phyloP scores from a whole-genome alignment of 352 stramenopile species.

The Pythium rhizo-oryzae region DNA sequence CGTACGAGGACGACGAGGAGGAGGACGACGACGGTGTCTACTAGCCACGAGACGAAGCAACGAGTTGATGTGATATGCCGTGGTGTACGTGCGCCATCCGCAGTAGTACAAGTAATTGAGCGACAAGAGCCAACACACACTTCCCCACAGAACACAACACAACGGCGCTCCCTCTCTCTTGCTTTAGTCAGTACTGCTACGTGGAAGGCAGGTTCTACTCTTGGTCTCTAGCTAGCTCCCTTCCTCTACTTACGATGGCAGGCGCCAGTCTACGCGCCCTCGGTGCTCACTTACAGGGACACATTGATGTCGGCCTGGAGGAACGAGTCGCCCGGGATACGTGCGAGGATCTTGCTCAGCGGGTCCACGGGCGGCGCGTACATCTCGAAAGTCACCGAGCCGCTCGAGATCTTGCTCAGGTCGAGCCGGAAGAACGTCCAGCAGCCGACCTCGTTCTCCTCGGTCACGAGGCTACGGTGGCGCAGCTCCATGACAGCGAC shows the following conservation, averaged over 20 bases:
- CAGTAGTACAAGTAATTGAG: too few species aligned
- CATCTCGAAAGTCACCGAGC: slow-evolving; percentile 88
- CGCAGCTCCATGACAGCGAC: slow-evolving; percentile 88
- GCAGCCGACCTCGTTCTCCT: slow-evolving; percentile 87
- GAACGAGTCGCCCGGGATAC: slow-evolving; percentile 87
- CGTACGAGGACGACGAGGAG: slow-evolving; percentile 30
- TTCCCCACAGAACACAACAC: too few species aligned
- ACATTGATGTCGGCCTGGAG: slow-evolving; percentile 90
- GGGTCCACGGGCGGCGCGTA: slow-evolving; percentile 84
- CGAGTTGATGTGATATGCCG: background rate
- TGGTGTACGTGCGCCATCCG: background rate
- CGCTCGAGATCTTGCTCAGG: slow-evolving; percentile 88
- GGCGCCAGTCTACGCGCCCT: background rate
- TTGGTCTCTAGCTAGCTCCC: background rate
- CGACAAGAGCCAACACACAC: background rate
- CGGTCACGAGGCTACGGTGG: slow-evolving; percentile 80
- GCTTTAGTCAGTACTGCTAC: background rate
- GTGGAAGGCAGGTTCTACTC: background rate
- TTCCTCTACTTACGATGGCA: background rate
- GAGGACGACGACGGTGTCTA: slow-evolving; percentile 22
- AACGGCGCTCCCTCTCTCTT: background rate
- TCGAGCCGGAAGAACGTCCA: slow-evolving; percentile 91
- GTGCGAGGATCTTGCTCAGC: slow-evolving; percentile 85
- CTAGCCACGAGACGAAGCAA: background rate
- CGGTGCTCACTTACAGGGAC: slow-evolving; percentile 50